Evolutionary conservation across 768 basidiomycete genomes (phyloP), one percentile per base, ranked within the genome.

Genomic region (Baorangia bicolor): DNA sequence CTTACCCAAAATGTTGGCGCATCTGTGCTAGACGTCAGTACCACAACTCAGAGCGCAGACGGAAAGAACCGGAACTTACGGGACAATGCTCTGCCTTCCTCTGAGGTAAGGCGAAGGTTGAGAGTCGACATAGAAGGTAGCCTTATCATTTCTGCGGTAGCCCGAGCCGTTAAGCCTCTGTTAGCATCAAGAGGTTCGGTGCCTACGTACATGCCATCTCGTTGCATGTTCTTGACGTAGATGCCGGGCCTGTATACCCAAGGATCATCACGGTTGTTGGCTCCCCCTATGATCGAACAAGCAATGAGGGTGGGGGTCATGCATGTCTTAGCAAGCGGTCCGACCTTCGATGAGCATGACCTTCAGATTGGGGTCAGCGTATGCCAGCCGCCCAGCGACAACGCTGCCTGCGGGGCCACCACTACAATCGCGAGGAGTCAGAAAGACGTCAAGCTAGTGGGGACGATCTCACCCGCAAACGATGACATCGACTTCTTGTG

Each of bases 181-280:
- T 27, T 27, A 9, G 40, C 18, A 57, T 35, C 18, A 37, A 38
- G 20, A 31, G 2, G 9, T n/a, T 12, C 14, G 16, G 28, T 31
- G 41, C 16, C 27, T n/a, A 65, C 83, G 59, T 69, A 86, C 85
- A 86, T 73, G 65, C 85, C 85, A 62, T 87, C 80, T 5, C 74
- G 74, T 67, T 87, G 85, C 87, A 88, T 88, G 69, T 88, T 88
- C 69, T 73, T 81, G 50, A 85, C 84, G 56, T 78, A 86, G 63
- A 87, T 86, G 63, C 86, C 86, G 42, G 85, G 85, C 38, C 83
- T 74, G 68, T 87, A 88, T 47, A 88, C 87, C 86, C 85, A 87
- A 41, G 86, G 86, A 57, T 88, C 86, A 61, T 87, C 85, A 14
- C 83, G 76, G 71, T 87, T 88, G 75, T 87, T 87, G 20, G 83